Conservation (phyloP, 208 protist species). For the Leishmania major region DNA sequence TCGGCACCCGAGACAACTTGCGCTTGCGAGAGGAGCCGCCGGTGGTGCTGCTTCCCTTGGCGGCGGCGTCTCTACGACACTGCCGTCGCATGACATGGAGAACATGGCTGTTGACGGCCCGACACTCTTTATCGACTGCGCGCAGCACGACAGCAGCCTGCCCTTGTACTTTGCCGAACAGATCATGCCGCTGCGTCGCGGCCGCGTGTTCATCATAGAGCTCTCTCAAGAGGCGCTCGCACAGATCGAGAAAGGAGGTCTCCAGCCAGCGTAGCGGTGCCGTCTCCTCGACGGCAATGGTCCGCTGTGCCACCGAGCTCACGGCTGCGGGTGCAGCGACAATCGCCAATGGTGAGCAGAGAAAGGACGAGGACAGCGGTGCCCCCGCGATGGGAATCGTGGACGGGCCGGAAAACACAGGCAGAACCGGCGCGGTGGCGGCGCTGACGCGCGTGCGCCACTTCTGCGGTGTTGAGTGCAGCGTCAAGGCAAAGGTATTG, state of each 20-base stretch:
- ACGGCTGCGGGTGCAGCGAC: constrained; percentile 4
- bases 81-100: constrained; percentile 19
- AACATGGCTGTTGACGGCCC: constrained; percentile 3
- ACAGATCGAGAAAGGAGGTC: constrained; percentile 25
- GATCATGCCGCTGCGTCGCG: background rate
- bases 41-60: background rate
- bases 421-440: constrained; percentile 9
- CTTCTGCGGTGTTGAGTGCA: constrained; percentile 16
- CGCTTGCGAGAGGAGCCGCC: constrained; percentile 4
- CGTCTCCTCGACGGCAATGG: background rate
- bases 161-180: background rate
- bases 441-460: constrained; percentile 10
- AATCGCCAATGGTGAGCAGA: constrained; percentile 17
- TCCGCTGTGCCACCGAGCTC: background rate
- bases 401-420: background rate
- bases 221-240: constrained; percentile 9
- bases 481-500: constrained; percentile 28
- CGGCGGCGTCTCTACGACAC: background rate
- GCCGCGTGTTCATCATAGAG: background rate
- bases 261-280: constrained; percentile 28
- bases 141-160: constrained; percentile 15
- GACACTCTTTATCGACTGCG: constrained; percentile 17
- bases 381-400: background rate
- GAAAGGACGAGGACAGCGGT: constrained; percentile 3
- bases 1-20: background rate